Percentiles rank a stretch among this genome's conserved stretches.
phyloP scores from a whole-genome alignment of 495 filamentous ascomycete genomes.

The Hypoxylon fragiforme region DNA sequence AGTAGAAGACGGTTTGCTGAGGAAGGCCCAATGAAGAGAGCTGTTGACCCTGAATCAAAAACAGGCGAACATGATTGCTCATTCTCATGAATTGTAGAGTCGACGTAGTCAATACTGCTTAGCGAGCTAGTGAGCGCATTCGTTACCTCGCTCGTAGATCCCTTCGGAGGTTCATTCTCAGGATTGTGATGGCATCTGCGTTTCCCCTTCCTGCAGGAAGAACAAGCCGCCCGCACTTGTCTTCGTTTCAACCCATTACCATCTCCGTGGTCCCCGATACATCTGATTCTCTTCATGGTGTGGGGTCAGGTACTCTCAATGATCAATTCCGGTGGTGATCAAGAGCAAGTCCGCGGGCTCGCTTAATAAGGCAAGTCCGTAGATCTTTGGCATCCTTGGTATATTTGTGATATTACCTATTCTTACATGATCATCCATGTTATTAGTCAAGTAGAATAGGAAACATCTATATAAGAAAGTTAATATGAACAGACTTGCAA shows the following conservation, averaged over 20 bases:
- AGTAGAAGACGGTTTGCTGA: conserved; percentile 15
- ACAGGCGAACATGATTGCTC: not conserved
- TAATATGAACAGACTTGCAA: too few species aligned
- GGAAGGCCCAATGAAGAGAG: conserved; percentile 18
- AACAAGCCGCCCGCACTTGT: conserved; percentile 31
- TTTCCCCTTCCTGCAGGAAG: conserved; percentile 33
- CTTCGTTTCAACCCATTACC: conserved; percentile 22
- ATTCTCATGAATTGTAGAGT: not conserved
- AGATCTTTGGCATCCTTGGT: conserved; percentile 4
- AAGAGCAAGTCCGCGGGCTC: conserved; percentile 17
- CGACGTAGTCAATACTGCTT: not conserved
- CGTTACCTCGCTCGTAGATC: not conserved
- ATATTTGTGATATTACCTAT: too few species aligned
- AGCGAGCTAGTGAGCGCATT: not conserved
- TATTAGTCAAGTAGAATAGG: too few species aligned
- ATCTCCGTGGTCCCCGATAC: conserved; percentile 22
- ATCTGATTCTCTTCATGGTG: conserved; percentile 29
- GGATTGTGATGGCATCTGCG: conserved; percentile 13
- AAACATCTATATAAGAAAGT: too few species aligned
- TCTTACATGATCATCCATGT: too few species aligned
- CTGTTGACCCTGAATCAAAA: not conserved
- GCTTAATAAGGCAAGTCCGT: conserved; percentile 17
- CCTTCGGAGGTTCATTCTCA: not conserved
- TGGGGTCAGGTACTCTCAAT: not conserved
- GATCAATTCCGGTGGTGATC: not conserved